phyloP scores from a whole-genome alignment of 2,329 filamentous ascomycete genomes.

The Coniochaeta sp. region DNA sequence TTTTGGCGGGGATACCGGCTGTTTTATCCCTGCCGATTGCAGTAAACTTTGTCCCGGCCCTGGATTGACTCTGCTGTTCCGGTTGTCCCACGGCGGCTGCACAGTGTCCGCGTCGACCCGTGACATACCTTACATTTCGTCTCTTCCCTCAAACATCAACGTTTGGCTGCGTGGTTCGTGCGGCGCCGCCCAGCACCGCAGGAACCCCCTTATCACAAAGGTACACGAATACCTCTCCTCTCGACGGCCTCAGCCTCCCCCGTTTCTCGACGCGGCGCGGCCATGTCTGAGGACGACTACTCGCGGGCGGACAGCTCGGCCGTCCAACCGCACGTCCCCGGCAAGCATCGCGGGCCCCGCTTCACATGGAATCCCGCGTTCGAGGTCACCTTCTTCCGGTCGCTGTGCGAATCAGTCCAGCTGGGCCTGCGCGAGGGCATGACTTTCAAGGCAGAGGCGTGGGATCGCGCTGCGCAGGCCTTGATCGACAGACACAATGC shows the following conservation, averaged over 20 bases:
- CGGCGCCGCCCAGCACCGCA: not conserved
- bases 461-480: slow-evolving; percentile 48
- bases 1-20: not conserved
- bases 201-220: not conserved
- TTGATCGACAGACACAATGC: slow-evolving; percentile 47
- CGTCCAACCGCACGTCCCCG: slow-evolving; percentile 8
- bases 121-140: too few relatives aligned
- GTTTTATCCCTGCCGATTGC: not conserved
- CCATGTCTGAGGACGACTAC: slow-evolving; percentile 26
- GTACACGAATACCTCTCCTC: not conserved
- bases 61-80: not conserved
- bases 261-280: not conserved
- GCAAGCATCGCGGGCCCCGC: slow-evolving; percentile 33
- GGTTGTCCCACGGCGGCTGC: not conserved
- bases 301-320: slow-evolving; percentile 7
- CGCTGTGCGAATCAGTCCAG: slow-evolving; percentile 51
- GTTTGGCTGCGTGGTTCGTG: not conserved
- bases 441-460: slow-evolving; percentile 55
- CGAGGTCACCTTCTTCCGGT: slow-evolving; percentile 54
- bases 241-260: not conserved
- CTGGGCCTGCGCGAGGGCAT: slow-evolving; percentile 48
- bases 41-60: not conserved
- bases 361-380: slow-evolving; percentile 54
- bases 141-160: not conserved
- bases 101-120: not conserved